Conservation (phyloP, 176 grass and related monocot genomes). For the Coix lacrymajobi region DNA sequence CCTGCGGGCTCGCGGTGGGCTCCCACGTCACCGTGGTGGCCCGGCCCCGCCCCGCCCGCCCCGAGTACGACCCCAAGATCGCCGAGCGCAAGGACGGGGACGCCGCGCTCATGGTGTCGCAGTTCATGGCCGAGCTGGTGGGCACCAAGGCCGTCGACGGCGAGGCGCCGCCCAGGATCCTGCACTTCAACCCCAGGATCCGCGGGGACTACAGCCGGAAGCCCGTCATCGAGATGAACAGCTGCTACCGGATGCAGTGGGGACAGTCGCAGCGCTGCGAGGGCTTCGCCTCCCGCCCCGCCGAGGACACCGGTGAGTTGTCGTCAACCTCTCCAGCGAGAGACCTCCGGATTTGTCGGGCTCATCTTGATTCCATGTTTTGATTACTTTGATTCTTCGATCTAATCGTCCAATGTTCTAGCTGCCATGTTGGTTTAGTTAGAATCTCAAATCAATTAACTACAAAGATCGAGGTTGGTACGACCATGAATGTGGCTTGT, state of each 20-base stretch:
- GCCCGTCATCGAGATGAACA: slow-evolving; percentile 95
- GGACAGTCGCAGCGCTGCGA: slow-evolving; percentile 67
- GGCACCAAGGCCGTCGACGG: slow-evolving; percentile 86
- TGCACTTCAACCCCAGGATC: slow-evolving; percentile 94
- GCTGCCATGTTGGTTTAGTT: neutral
- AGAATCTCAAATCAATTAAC: neutral
- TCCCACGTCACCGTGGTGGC: slow-evolving; percentile 93
- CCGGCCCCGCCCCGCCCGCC: slow-evolving; percentile 37
- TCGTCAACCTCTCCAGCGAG: neutral
- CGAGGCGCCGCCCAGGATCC: slow-evolving; percentile 85
- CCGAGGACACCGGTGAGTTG: slow-evolving; percentile 79
- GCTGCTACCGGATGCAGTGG: slow-evolving; percentile 99
- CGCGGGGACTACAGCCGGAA: slow-evolving; percentile 77
- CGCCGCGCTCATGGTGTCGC: slow-evolving; percentile 71
- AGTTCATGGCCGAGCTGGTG: slow-evolving; percentile 93
- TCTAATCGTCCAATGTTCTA: neutral
- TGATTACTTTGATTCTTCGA: neutral
- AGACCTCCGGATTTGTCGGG: neutral
- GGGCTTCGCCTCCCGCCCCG: slow-evolving; percentile 54
- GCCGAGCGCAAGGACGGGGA: slow-evolving; percentile 52
- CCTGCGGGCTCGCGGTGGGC: slow-evolving; percentile 79
- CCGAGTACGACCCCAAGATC: slow-evolving; percentile 65
- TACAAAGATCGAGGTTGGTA: neutral
- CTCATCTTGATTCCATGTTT: neutral
- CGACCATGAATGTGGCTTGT: neutral